Evolutionary conservation across 495 filamentous ascomycete genomes (phyloP), one percentile per base, ranked within the genome.

Genomic region (Antarctomyces pellizariae): DNA sequence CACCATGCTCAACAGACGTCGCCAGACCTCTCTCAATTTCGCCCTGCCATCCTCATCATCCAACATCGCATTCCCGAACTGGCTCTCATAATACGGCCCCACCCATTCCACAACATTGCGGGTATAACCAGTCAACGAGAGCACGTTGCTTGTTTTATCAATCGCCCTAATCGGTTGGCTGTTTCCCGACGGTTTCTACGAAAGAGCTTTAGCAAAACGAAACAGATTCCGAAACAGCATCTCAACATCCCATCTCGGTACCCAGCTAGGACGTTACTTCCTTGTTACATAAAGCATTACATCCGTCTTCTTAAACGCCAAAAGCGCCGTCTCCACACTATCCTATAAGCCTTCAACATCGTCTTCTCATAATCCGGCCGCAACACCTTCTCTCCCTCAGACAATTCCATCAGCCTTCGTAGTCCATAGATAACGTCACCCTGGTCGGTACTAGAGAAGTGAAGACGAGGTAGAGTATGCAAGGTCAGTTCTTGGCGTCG

Each of bases 161-260:
- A 40, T 40, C 7, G 14, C 28, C 34, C 37, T 36, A 24, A 33
- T 31, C 28, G 34, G 34, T 25, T 31, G 33, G 12, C 24, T 36
- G 4, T 29, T 18, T n/a, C 37, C 29, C 7, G 34, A 25, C 4
- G 37, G 37, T 34, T 30, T 40, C 34, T 26, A 40, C 6, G 34
- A 34, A 6, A 39, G 24, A 15, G 29, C 14, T 29, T 29, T 39
- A 24, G 34, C 36, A 31, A 36, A 37, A 17, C 34, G 29, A 34
- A 36, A 37, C 21, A 34, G 36, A 18, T 39, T 37, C 21, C 34
- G 30, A 31, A 34, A 40, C 10, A 37, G 28, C 30, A 40, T 40
- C 7, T 21, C 18, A 24, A 18, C 10, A 22, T 37, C 27, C 37
- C 37, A 37, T 7, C 30, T 25, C 23, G 34, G 37, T 26, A 37